phyloP scores from a whole-genome alignment of 2,329 filamentous ascomycete species.

The Neofusicoccum umdonicola region DNA sequence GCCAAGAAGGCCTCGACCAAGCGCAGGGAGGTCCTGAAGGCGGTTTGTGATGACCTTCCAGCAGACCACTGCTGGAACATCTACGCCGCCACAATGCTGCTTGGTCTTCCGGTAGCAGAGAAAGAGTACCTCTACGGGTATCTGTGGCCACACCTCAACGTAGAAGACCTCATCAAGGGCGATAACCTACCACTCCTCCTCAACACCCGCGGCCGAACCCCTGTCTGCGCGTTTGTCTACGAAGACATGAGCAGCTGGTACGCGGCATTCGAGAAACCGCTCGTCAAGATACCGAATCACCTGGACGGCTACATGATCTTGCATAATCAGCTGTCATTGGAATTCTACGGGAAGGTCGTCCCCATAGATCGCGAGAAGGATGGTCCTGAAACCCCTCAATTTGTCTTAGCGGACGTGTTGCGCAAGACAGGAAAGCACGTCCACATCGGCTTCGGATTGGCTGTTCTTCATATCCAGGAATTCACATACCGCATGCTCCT shows the following conservation, averaged over 20 bases:
- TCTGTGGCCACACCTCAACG: neutral
- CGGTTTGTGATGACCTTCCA: neutral
- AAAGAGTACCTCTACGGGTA: neutral
- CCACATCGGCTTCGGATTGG: neutral
- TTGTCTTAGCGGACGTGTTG: neutral
- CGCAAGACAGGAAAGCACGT: neutral
- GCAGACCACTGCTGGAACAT: neutral
- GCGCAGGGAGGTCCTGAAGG: neutral
- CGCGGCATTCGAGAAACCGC: neutral
- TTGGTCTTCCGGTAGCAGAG: too few relatives aligned
- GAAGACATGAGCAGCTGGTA: neutral
- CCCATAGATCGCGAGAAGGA: neutral
- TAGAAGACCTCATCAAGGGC: neutral
- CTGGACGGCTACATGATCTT: neutral
- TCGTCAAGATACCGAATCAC: neutral
- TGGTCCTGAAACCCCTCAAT: neutral
- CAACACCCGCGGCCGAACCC: neutral
- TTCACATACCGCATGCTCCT: neutral
- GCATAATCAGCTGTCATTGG: neutral
- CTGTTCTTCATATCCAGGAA: neutral
- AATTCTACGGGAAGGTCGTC: neutral
- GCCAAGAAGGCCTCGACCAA: neutral
- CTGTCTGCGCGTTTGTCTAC: neutral
- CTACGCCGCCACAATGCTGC: neutral
- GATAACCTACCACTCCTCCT: neutral